Evolutionary conservation across 1,139 yeast species (phyloP).

Genomic region (Kodamaea suecica): DNA sequence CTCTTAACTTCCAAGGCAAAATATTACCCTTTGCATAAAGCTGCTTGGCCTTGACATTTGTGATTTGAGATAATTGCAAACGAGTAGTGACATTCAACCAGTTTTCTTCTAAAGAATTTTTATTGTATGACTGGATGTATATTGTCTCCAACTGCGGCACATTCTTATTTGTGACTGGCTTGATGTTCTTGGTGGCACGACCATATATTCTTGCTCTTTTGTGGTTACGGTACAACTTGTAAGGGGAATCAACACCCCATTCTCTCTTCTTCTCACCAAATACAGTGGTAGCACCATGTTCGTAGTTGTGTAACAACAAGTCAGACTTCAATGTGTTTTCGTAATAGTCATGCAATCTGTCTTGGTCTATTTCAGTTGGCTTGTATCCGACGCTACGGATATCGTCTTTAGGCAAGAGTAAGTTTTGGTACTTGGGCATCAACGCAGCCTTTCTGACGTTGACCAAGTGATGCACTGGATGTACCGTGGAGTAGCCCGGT

Average conservation of each 20-base stretch:
- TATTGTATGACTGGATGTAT: constrained; percentile 72
- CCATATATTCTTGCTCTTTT: constrained; percentile 63
- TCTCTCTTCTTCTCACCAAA: constrained; percentile 71
- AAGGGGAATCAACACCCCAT: constrained; percentile 91
- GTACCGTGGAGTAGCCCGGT: constrained; percentile 74
- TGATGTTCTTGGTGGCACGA: constrained; percentile 69
- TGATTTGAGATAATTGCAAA: constrained; percentile 85
- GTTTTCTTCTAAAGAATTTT: constrained; percentile 68
- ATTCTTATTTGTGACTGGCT: constrained; percentile 61
- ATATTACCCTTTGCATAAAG: constrained; percentile 77
- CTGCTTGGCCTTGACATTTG: constrained; percentile 79
- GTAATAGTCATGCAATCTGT: constrained; percentile 79
- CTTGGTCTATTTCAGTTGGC: constrained; percentile 72
- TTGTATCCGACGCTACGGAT: constrained; percentile 72
- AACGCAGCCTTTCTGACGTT: constrained; percentile 67
- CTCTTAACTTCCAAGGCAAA: constrained; percentile 82
- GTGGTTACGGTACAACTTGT: constrained; percentile 76
- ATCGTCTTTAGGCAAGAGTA: constrained; percentile 66
- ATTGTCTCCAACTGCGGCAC: constrained; percentile 70
- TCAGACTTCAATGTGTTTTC: constrained; percentile 71
- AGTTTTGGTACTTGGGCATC: constrained; percentile 65
- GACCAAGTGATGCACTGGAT: constrained; percentile 90
- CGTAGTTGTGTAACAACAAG: constrained; percentile 70
- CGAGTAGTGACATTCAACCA: constrained; percentile 77
- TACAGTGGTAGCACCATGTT: constrained; percentile 54